A percentile compares a stretch with the other conserved stretches of the same genome.
Evolutionary conservation across 2,329 filamentous ascomycete species (phyloP).

Genomic region (Sporothrix curviconia): DNA sequence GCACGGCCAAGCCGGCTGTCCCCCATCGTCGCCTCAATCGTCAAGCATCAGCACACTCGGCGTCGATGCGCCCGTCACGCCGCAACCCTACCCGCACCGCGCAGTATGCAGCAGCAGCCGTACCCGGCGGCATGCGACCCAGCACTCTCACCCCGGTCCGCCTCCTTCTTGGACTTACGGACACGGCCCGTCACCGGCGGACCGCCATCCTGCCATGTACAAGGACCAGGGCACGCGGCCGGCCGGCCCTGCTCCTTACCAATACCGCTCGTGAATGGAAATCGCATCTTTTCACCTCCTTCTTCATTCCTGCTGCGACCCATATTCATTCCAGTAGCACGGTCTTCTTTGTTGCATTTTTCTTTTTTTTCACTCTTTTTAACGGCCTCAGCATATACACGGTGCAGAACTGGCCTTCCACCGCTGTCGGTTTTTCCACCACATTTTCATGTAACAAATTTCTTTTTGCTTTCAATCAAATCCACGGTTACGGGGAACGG

Average conservation of each 20-base stretch:
- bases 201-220: conserved; percentile 2
- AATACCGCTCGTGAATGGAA: neutral
- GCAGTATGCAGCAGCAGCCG: neutral
- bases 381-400: too few species aligned
- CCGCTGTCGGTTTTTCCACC: too few species aligned
- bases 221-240: neutral
- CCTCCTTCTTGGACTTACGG: neutral
- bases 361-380: too few species aligned
- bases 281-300: neutral
- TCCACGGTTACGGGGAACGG: too few species aligned
- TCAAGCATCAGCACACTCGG: neutral
- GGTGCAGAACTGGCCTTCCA: too few species aligned
- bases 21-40: neutral
- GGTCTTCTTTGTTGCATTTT: neutral
- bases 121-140: neutral
- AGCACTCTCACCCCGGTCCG: neutral
- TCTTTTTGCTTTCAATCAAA: too few species aligned
- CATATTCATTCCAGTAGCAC: too few species aligned
- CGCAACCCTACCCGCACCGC: neutral
- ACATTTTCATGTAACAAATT: too few species aligned
- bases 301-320: too few species aligned
- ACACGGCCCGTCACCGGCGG: neutral
- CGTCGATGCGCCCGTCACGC: neutral
- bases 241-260: conserved; percentile 11
- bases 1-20: conserved; percentile 4